A percentile compares a stretch with the other conserved stretches of the same genome.
Evolutionary conservation across 495 filamentous ascomycete genomes (phyloP).

Genomic region (Letharia lupina): DNA sequence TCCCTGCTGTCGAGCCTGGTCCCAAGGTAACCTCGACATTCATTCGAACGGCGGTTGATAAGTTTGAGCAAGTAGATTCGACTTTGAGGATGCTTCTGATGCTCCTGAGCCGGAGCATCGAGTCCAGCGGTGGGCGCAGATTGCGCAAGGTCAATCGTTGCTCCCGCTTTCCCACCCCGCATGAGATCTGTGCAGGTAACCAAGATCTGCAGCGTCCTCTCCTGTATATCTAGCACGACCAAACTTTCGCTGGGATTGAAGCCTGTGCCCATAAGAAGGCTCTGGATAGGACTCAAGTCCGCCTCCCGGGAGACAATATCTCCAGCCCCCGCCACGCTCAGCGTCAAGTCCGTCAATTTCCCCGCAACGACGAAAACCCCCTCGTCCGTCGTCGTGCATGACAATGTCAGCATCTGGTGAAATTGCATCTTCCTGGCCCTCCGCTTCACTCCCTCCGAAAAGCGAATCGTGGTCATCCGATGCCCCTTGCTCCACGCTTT

Average conservation of each 20-base stretch:
- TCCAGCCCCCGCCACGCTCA: background rate
- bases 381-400: background rate
- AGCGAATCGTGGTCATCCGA: background rate
- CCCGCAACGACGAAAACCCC: background rate
- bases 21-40: constrained; percentile 68
- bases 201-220: too few species aligned
- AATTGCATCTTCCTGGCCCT: background rate
- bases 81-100: constrained; percentile 61
- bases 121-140: background rate
- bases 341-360: background rate
- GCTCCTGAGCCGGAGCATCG: constrained; percentile 27
- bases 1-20: constrained; percentile 72
- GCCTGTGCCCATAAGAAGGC: too few species aligned
- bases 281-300: too few species aligned
- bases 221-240: too few species aligned
- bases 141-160: too few species aligned
- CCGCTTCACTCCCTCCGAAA: background rate
- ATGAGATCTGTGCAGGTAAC: too few species aligned
- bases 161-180: too few species aligned
- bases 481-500: background rate
- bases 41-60: constrained; percentile 86
- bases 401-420: background rate
- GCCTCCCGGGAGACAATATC: too few species aligned
- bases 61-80: constrained; percentile 72
- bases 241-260: too few species aligned